phyloP scores from a whole-genome alignment of 441 rosid genomes.

The Erodium trifolium region DNA sequence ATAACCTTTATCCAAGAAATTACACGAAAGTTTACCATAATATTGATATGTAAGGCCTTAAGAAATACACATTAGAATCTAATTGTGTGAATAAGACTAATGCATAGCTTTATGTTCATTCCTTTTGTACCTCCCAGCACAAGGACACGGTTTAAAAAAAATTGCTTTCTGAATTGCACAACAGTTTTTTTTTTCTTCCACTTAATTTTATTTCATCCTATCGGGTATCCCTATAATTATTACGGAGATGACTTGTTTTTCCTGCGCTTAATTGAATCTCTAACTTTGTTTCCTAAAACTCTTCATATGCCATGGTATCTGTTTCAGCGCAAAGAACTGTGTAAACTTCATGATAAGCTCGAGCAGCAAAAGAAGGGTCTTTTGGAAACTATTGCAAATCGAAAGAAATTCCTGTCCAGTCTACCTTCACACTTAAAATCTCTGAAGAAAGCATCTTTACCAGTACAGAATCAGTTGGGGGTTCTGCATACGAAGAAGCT shows the following conservation, averaged over 20 bases:
- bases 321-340: conserved; percentile 63
- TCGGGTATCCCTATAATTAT: not conserved
- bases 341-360: conserved; percentile 59
- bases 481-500: conserved; percentile 60
- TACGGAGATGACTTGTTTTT: not conserved
- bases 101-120: not conserved
- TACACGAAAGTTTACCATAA: no score
- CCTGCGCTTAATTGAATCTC: not conserved
- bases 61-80: not conserved
- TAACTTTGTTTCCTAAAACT: not conserved
- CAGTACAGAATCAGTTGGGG: conserved; percentile 79
- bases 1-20: no score
- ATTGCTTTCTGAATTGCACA: not conserved
- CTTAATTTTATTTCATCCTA: not conserved
- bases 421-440: conserved; percentile 82
- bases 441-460: conserved; percentile 82
- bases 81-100: not conserved
- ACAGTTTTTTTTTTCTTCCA: not conserved
- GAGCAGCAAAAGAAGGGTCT: conserved; percentile 61
- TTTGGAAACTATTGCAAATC: conserved; percentile 61
- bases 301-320: conserved; percentile 7
- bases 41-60: no score
- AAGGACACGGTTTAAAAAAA: not conserved
- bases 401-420: conserved; percentile 77
- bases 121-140: not conserved